A percentile compares a stretch with the other conserved stretches of the same genome.
These are phyloP conservation scores for Smallanthus sonchifolius DNA, from an alignment of 129 eudicot species.

Conservation along the genomic window DNA sequence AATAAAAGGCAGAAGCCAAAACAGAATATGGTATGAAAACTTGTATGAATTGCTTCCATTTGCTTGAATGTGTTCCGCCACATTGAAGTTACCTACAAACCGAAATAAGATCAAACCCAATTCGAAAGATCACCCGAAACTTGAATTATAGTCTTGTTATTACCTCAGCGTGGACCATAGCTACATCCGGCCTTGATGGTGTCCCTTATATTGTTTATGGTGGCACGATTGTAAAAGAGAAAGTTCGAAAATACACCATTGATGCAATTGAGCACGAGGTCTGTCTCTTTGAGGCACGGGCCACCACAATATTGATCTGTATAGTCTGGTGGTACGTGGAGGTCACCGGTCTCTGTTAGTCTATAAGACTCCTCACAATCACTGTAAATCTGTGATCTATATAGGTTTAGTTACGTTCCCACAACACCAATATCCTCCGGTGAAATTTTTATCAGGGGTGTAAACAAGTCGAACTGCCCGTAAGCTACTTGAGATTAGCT, in stretches of 20 bases:
- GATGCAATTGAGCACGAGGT: slow-evolving; percentile 62
- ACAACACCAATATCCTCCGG: background rate
- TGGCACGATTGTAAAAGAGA: slow-evolving; percentile 57
- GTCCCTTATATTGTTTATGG: slow-evolving; percentile 45
- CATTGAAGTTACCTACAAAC: slow-evolving; percentile 65
- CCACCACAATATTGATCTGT: slow-evolving; percentile 66
- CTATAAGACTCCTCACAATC: slow-evolving; percentile 58
- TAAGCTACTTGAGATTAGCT: too few relatives aligned
- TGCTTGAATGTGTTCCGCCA: slow-evolving; percentile 53
- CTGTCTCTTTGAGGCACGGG: slow-evolving; percentile 62
- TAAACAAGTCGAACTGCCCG: too few relatives aligned
- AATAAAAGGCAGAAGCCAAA: slow-evolving; percentile 26
- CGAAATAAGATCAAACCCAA: background rate
- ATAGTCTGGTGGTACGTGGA: slow-evolving; percentile 51
- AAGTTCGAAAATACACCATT: slow-evolving; percentile 46
- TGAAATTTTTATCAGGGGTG: background rate
- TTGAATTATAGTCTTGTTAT: background rate
- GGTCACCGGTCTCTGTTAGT: slow-evolving; percentile 53
- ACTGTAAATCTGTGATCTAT: slow-evolving; percentile 47
- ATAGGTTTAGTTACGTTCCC: background rate
- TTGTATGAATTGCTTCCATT: slow-evolving; percentile 34
- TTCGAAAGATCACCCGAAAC: background rate
- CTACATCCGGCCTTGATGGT: slow-evolving; percentile 66
- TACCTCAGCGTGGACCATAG: slow-evolving; percentile 72
- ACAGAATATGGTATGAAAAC: slow-evolving; percentile 15